A percentile compares a stretch with the other conserved stretches of the same genome.
These are phyloP conservation scores for Geotrichum australiense DNA, from an alignment of 1,139 yeast species.

Conservation along the genomic window DNA sequence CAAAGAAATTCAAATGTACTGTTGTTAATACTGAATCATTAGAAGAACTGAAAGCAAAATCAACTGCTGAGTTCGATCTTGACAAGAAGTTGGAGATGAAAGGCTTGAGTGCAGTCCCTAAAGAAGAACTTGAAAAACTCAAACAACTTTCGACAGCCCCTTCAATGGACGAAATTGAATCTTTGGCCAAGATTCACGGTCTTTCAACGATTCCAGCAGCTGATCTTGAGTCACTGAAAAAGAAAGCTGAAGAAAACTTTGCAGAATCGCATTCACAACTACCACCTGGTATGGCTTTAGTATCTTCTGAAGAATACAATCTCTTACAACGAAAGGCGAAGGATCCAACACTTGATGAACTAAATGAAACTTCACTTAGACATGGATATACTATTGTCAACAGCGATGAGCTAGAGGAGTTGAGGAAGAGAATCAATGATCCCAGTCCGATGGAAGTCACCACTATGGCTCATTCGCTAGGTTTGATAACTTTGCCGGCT, in stretches of 20 bases:
- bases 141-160: slow-evolving; percentile 26
- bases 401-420: slow-evolving; percentile 23
- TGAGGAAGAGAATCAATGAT: slow-evolving; percentile 22
- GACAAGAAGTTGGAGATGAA: slow-evolving; percentile 22
- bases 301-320: slow-evolving; percentile 24
- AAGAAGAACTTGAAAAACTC: slow-evolving; percentile 26
- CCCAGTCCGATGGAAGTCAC: slow-evolving; percentile 32
- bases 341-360: slow-evolving; percentile 16
- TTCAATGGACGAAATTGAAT: slow-evolving; percentile 37
- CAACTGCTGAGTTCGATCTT: slow-evolving; percentile 22
- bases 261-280: slow-evolving; percentile 25
- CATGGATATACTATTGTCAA: slow-evolving; percentile 36
- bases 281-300: slow-evolving; percentile 29
- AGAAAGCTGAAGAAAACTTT: slow-evolving; percentile 33
- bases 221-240: slow-evolving; percentile 31
- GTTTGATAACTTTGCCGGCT: slow-evolving; percentile 35
- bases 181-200: slow-evolving; percentile 40
- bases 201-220: slow-evolving; percentile 32
- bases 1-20: slow-evolving; percentile 27
- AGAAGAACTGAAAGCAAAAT: slow-evolving; percentile 35
- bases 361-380: slow-evolving; percentile 10
- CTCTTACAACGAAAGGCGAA: slow-evolving; percentile 11
- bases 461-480: slow-evolving; percentile 35
- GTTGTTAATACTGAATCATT: slow-evolving; percentile 27
- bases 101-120: slow-evolving; percentile 27